Conservation (phyloP, 1,139 yeast species). For the Diutina mesorugosa region DNA sequence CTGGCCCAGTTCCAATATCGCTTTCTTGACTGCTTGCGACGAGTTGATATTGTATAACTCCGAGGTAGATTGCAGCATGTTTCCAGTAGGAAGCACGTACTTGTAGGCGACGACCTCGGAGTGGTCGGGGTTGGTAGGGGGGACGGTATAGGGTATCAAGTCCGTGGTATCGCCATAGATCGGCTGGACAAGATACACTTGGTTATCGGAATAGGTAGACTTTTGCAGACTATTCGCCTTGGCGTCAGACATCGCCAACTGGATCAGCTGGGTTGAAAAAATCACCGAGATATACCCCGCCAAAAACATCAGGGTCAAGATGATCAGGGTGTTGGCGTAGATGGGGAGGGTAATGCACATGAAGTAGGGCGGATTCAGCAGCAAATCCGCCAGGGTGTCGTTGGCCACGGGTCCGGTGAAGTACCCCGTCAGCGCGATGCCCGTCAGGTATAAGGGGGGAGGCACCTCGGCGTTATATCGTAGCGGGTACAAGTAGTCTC, state of each 20-base stretch:
- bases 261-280: slow-evolving; percentile 41
- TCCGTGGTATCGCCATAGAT: background rate
- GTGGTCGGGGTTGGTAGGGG: background rate
- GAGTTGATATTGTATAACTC: background rate
- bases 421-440: slow-evolving; percentile 10
- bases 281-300: slow-evolving; percentile 66
- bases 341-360: slow-evolving; percentile 60
- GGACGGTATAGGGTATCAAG: background rate
- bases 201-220: background rate
- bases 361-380: slow-evolving; percentile 22
- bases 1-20: background rate
- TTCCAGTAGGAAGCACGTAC: background rate
- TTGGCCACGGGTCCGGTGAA: slow-evolving; percentile 49
- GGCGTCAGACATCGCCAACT: background rate
- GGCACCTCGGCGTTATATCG: slow-evolving; percentile 32
- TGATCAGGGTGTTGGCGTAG: slow-evolving; percentile 58
- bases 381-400: slow-evolving; percentile 10
- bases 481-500: slow-evolving; percentile 40
- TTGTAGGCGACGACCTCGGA: background rate
- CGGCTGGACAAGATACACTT: background rate
- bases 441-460: background rate
- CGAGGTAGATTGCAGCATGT: background rate
- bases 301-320: slow-evolving; percentile 42
- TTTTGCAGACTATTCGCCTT: background rate
- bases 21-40: background rate